A percentile compares a stretch with the other conserved stretches of the same genome.
Evolutionary conservation across 805 yeast genomes (phyloP).

Genomic region (Cyberlindnera amylophila): DNA sequence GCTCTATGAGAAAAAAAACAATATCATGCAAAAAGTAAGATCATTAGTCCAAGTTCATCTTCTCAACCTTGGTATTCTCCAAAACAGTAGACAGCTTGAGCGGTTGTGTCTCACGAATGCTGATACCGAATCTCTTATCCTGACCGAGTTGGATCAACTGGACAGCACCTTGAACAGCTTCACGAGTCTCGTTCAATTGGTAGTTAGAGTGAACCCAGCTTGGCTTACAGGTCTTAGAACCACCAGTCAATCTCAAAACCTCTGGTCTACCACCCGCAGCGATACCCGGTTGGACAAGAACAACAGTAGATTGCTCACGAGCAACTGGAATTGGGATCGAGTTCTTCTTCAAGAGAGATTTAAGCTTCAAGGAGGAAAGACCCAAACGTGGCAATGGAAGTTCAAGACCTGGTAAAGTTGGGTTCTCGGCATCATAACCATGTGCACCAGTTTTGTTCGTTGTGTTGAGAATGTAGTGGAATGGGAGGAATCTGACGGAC

Average conservation of each 20-base stretch:
- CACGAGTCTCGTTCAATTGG: conserved; percentile 50
- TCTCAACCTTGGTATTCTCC: conserved; percentile 7
- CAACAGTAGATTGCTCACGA: conserved; percentile 75
- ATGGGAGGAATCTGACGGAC: conserved; percentile 69
- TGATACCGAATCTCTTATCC: conserved; percentile 68
- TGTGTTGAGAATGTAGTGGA: conserved; percentile 56
- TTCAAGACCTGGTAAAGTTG: conserved; percentile 69
- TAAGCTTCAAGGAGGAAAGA: conserved; percentile 63
- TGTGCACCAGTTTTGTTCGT: conserved; percentile 64
- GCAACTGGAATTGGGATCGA: conserved; percentile 58
- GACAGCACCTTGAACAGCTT: conserved; percentile 41
- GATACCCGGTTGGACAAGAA: conserved; percentile 45
- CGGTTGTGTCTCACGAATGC: conserved; percentile 60
- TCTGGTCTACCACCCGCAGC: conserved; percentile 44
- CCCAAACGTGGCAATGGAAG: conserved; percentile 73
- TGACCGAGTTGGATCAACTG: conserved; percentile 57
- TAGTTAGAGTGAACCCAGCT: conserved; percentile 84
- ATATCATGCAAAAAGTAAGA: not conserved
- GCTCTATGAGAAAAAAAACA: no score
- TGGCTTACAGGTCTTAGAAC: conserved; percentile 61
- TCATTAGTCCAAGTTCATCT: conserved; percentile 18
- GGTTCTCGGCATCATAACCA: conserved; percentile 64
- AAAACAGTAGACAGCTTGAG: conserved; percentile 33
- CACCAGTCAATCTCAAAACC: conserved; percentile 78
- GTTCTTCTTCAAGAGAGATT: conserved; percentile 51